Base-by-base conservation (phyloP, 177 flowering plant species). In the Vitis hybrid region DNA sequence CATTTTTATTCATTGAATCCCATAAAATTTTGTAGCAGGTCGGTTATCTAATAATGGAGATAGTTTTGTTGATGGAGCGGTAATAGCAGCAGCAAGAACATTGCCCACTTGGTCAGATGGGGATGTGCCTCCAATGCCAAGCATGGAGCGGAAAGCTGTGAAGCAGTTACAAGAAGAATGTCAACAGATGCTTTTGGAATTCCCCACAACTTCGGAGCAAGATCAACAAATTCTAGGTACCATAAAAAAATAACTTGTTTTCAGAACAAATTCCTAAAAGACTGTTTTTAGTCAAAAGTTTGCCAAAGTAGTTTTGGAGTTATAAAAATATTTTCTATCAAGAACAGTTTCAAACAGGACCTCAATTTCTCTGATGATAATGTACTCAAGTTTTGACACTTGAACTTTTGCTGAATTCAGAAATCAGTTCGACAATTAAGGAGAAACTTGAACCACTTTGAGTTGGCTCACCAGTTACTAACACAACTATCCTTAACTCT, bases 61-160 rank as follows among this genome's bases (percentile, higher is more conserved):
- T 65, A 66, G 73, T 61, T 95, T 93, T 73, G 87, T 93, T 68
- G 97, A 93, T 76, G 99, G 99, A 69, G 97, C 99, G 4, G 89
- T 95, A 50, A 79, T 95, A 60, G 99, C 97, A 60, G 99, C 99
- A 15, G 98, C 97, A 73, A 82, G 98, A 82, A 85, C 98, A 55
- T 69, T 91, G 77, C 98, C 98, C 10, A 85, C 96, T 68, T 95
- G 99, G 99, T 90, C 93, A 66, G 97, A 93, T 64, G 85, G 96
- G 60, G 99, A 91, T 79, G 70, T 86, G 60, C 99, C 99, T 72
- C 82, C 85, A 48, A 64, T 89, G 15, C 99, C 98, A 63, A 95
- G 96, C 66, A 5, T 58, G 51, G 99, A 93, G 78, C 82, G 89
- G 80, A 89, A 82, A 80, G 92, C 98, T 60, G 96, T 78, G 16